These are phyloP conservation scores for Datisca glomerata DNA, from an alignment of 306 rosid species.

Conservation along the genomic window DNA sequence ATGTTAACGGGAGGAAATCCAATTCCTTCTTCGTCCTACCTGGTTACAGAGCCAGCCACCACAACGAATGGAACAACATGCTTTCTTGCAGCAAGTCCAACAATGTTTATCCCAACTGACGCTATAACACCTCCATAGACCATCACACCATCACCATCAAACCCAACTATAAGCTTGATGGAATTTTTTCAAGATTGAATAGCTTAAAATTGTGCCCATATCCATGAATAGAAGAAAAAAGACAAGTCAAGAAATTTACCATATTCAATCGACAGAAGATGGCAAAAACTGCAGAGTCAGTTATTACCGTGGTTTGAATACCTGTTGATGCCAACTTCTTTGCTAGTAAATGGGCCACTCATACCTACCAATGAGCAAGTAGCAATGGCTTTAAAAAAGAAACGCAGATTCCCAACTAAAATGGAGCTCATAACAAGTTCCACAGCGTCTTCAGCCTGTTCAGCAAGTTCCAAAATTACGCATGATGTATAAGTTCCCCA, in stretches of 20 bases:
- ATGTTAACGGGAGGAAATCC: too few species aligned
- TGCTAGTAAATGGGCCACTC: constrained; percentile 11
- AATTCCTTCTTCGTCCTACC: too few species aligned
- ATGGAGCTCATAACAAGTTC: too few species aligned
- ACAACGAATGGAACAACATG: constrained; percentile 16
- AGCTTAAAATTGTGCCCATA: not conserved
- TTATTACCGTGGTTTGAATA: constrained; percentile 6
- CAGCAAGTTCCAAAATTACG: too few species aligned
- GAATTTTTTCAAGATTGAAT: not conserved
- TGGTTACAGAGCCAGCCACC: too few species aligned
- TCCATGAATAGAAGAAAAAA: not conserved
- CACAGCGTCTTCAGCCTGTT: too few species aligned
- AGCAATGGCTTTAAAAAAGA: too few species aligned
- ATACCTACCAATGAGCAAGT: too few species aligned
- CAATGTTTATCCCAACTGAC: constrained; percentile 14
- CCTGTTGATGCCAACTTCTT: constrained; percentile 5
- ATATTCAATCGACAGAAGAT: constrained; percentile 7
- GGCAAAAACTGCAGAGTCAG: constrained; percentile 14
- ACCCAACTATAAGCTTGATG: constrained; percentile 10
- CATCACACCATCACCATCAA: constrained; percentile 11
- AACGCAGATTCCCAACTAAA: too few species aligned
- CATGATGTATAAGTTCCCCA: constrained; percentile 10
- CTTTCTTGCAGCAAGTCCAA: constrained; percentile 14
- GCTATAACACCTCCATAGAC: constrained; percentile 13
- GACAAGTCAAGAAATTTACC: constrained; percentile 3